Conservation (phyloP, 2,329 filamentous ascomycete species). For the Arthrobotrys pseudoclavata region DNA sequence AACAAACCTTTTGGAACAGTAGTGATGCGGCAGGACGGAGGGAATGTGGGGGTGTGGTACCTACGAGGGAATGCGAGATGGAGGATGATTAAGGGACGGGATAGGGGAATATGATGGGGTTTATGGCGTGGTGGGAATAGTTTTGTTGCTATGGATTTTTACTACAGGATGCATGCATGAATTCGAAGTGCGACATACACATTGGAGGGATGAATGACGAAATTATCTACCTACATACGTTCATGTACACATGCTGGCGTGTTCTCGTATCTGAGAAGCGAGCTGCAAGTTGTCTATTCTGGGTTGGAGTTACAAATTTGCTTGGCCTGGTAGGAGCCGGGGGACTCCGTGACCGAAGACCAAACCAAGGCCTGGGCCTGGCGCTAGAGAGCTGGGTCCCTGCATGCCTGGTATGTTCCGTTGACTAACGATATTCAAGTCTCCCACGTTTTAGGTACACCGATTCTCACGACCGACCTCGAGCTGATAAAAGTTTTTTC, state of each 20-base stretch:
- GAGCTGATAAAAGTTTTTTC: background rate
- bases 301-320: slow-evolving; percentile 22
- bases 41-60: background rate
- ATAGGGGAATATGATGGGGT: background rate
- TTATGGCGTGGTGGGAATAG: slow-evolving; percentile 10
- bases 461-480: background rate
- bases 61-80: background rate
- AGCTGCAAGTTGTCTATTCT: slow-evolving; percentile 20
- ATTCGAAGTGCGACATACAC: slow-evolving; percentile 2
- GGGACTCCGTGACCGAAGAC: slow-evolving; percentile 25
- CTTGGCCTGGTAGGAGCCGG: slow-evolving; percentile 26
- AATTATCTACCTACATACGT: background rate
- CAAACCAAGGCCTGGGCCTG: slow-evolving; percentile 28
- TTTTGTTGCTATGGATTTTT: background rate
- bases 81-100: slow-evolving; percentile 2
- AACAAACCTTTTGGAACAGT: slow-evolving; percentile 32
- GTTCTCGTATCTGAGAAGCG: slow-evolving; percentile 9
- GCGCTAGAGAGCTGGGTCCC: slow-evolving; percentile 30
- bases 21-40: background rate
- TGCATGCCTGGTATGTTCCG: slow-evolving; percentile 30
- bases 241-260: slow-evolving; percentile 17
- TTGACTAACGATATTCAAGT: slow-evolving; percentile 12
- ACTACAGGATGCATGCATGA: background rate
- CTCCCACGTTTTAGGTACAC: background rate
- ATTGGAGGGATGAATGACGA: background rate